A percentile compares a stretch with the other conserved stretches of the same genome.
Conservation (phyloP, 2,329 filamentous ascomycete species). For the Claviceps pazoutovae region DNA sequence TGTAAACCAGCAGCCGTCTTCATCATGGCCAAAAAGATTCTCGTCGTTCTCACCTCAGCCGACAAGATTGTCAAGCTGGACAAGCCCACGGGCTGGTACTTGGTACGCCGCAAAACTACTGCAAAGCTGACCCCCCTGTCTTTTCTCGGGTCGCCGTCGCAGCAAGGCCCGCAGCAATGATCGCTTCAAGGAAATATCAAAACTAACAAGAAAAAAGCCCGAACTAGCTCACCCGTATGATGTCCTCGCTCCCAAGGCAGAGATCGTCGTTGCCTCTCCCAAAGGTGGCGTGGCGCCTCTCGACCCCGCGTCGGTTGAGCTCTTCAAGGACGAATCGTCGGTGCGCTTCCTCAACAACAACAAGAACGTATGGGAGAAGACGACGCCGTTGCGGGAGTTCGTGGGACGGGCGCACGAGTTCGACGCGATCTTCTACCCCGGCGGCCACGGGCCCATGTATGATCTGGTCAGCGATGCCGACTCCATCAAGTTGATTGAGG, state of each 20-base stretch:
- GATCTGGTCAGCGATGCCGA: slow-evolving; percentile 44
- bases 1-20: neutral
- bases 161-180: no score
- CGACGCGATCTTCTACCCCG: slow-evolving; percentile 46
- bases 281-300: slow-evolving; percentile 47
- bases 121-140: no score
- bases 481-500: slow-evolving; percentile 45
- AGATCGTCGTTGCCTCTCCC: slow-evolving; percentile 47
- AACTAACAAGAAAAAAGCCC: slow-evolving; percentile 21
- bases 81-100: slow-evolving; percentile 55
- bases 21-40: slow-evolving; percentile 43
- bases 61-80: slow-evolving; percentile 31
- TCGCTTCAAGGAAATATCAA: neutral
- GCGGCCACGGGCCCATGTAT: slow-evolving; percentile 52
- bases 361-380: slow-evolving; percentile 48
- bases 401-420: slow-evolving; percentile 44
- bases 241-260: slow-evolving; percentile 37
- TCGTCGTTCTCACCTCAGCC: slow-evolving; percentile 57
- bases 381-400: slow-evolving; percentile 41
- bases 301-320: slow-evolving; percentile 42
- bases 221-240: slow-evolving; percentile 54
- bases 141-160: no score
- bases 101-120: slow-evolving; percentile 29
- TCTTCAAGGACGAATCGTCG: slow-evolving; percentile 40
- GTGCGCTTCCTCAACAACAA: slow-evolving; percentile 42